phyloP scores from a whole-genome alignment of 345 rosid species.

The Brassica rapa region DNA sequence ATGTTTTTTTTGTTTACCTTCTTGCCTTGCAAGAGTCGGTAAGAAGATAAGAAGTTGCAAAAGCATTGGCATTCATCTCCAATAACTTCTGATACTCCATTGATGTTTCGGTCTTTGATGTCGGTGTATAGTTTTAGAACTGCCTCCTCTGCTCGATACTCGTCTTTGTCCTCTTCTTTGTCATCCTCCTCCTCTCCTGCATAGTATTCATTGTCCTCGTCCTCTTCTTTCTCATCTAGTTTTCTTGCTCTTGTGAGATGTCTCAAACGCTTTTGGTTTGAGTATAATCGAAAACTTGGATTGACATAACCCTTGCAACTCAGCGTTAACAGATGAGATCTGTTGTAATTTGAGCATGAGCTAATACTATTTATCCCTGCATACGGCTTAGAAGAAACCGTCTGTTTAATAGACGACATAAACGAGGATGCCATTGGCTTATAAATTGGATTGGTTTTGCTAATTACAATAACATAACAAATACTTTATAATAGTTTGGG shows the following conservation, averaged over 20 bases:
- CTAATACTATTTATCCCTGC: not conserved
- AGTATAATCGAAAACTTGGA: constrained; percentile 8
- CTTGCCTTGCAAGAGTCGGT: constrained; percentile 64
- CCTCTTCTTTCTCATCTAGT: not conserved
- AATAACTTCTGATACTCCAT: constrained; percentile 55
- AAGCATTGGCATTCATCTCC: constrained; percentile 72
- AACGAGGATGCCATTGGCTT: constrained; percentile 24
- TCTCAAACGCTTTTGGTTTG: constrained; percentile 1
- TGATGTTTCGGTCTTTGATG: constrained; percentile 49
- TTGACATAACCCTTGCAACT: not conserved
- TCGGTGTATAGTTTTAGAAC: constrained; percentile 62
- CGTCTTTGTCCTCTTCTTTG: constrained; percentile 23
- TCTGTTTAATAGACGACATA: constrained; percentile 1
- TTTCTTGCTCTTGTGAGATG: constrained; percentile 13
- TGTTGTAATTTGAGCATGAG: not conserved
- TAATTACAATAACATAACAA: constrained; percentile 8
- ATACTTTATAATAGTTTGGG: not conserved
- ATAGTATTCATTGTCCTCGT: not conserved
- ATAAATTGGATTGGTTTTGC: constrained; percentile 8
- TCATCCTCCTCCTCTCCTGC: not conserved
- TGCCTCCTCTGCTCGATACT: constrained; percentile 48
- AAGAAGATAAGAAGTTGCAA: constrained; percentile 59
- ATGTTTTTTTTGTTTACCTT: constrained; percentile 45
- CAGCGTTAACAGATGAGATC: not conserved
- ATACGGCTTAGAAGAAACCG: constrained; percentile 14